Conservation (phyloP, 2,329 filamentous ascomycete species). For the Mariannaea elegans region DNA sequence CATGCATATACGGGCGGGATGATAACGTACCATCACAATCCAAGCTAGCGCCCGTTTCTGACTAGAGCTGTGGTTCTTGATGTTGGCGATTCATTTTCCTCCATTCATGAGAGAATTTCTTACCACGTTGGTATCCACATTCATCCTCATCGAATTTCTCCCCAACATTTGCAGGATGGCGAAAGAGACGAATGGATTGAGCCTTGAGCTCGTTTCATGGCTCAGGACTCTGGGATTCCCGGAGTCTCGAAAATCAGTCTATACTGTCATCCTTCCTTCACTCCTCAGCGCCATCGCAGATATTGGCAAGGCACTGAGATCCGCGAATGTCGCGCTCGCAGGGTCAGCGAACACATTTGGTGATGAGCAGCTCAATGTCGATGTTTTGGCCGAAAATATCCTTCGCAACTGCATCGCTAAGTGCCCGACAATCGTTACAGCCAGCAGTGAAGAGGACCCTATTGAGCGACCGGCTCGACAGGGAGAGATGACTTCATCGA, state of each 20-base stretch:
- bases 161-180: background rate
- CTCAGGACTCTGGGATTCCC: constrained; percentile 5
- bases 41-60: background rate
- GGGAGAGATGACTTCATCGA: background rate
- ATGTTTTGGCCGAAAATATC: constrained; percentile 59
- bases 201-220: constrained; percentile 15
- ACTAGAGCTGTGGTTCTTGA: background rate
- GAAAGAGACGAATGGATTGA: background rate
- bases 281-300: constrained; percentile 56
- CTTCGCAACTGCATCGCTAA: constrained; percentile 55
- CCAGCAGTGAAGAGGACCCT: constrained; percentile 70
- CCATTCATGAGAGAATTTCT: constrained; percentile 15
- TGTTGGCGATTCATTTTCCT: no score
- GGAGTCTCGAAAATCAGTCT: constrained; percentile 6
- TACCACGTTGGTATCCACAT: background rate
- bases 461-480: constrained; percentile 51
- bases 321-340: constrained; percentile 55
- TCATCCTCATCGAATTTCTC: background rate
- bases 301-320: constrained; percentile 56
- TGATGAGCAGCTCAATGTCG: constrained; percentile 67
- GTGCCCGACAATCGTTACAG: constrained; percentile 57
- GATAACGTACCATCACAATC: no score
- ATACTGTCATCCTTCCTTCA: constrained; percentile 55
- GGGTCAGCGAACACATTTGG: constrained; percentile 66
- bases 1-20: no score